Conservation (phyloP, 148 eudicot genomes). For the Rhododendron williamsianum region DNA sequence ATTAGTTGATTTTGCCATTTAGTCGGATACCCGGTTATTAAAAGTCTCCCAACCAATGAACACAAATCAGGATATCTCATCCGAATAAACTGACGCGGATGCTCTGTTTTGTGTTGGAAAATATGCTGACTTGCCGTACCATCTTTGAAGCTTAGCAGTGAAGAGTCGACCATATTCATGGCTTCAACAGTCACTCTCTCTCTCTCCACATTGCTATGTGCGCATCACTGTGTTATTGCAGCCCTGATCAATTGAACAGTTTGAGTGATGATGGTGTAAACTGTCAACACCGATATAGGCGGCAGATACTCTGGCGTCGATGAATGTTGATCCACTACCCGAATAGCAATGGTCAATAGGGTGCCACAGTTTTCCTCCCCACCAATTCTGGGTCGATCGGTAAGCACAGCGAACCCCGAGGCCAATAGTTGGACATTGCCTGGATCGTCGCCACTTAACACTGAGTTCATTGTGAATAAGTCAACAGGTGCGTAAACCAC, state of each 20-base stretch:
- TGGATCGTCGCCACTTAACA: conserved; percentile 22
- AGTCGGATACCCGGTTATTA: neutral
- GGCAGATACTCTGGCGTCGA: conserved; percentile 21
- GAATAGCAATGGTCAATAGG: conserved; percentile 39
- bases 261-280: conserved; percentile 22
- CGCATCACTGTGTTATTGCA: conserved; percentile 1
- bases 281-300: conserved; percentile 17
- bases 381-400: neutral
- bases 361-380: conserved; percentile 20
- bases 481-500: conserved; percentile 37
- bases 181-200: neutral
- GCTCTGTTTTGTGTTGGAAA: neutral
- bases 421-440: conserved; percentile 32
- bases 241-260: conserved; percentile 28
- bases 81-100: neutral
- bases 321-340: conserved; percentile 28
- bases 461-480: conserved; percentile 15
- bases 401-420: conserved; percentile 43
- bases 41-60: neutral
- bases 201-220: neutral
- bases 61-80: neutral
- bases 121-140: neutral
- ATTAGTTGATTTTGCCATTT: neutral
- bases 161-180: neutral
- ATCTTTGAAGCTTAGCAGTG: neutral